Evolutionary conservation across 257 asterid genomes (phyloP).

Genomic region (Solanum piurae): DNA sequence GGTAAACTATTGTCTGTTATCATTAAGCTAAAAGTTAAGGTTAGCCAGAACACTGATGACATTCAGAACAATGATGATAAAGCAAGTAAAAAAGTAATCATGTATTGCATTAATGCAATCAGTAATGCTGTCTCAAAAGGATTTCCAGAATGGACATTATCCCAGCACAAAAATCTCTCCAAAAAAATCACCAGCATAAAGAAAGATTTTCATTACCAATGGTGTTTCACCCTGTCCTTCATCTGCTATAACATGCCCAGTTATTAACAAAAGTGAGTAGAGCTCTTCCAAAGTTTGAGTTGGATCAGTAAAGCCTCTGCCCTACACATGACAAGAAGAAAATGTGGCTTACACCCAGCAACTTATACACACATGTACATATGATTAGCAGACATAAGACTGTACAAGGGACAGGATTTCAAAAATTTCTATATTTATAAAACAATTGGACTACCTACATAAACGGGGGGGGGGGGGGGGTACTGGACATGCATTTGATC

Average conservation of each 20-base stretch:
- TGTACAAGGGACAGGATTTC: not conserved
- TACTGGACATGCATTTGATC: not conserved
- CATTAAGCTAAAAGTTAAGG: not conserved
- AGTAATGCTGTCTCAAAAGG: constrained; percentile 3
- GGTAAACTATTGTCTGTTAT: not conserved
- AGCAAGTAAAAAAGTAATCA: not conserved
- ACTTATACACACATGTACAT: not conserved
- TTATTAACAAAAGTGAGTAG: constrained; percentile 78
- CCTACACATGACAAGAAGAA: constrained; percentile 41
- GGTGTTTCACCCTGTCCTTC: constrained; percentile 96
- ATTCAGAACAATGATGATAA: not conserved
- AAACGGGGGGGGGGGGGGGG: not conserved
- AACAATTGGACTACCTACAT: not conserved
- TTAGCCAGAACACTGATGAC: not conserved
- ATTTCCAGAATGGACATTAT: not conserved
- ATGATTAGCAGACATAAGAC: not conserved
- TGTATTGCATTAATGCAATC: not conserved
- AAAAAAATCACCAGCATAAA: not conserved
- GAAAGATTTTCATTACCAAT: constrained; percentile 35
- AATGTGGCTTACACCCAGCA: not conserved
- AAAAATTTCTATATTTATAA: not conserved
- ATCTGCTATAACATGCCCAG: constrained; percentile 94
- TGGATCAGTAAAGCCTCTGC: constrained; percentile 71
- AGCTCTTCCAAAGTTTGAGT: constrained; percentile 91
- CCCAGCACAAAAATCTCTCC: not conserved